A percentile compares a stretch with the other conserved stretches of the same genome.
phyloP scores from a whole-genome alignment of 2,329 filamentous ascomycete species.

The Sordariomycetes sp. region DNA sequence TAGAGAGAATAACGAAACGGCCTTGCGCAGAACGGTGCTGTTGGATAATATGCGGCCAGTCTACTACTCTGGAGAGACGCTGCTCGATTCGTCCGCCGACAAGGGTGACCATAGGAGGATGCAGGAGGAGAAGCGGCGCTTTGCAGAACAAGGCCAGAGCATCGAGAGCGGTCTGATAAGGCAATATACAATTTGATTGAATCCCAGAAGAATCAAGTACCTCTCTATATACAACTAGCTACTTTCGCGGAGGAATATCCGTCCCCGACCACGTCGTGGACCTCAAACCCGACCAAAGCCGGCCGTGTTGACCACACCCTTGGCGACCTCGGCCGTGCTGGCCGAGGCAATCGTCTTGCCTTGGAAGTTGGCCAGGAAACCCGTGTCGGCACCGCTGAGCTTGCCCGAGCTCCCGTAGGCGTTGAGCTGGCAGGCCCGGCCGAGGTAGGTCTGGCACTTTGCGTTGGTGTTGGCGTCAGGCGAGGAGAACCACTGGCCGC shows the following conservation, averaged over 20 bases:
- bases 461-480: constrained; percentile 12
- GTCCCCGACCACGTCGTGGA: background rate
- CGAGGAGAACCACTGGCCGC: constrained; percentile 8
- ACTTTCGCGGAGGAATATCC: background rate
- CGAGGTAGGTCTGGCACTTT: constrained; percentile 4
- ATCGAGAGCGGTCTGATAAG: no score
- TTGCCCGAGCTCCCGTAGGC: constrained; percentile 30
- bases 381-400: constrained; percentile 30
- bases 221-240: background rate
- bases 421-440: constrained; percentile 5
- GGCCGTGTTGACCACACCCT: constrained; percentile 27
- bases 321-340: constrained; percentile 19
- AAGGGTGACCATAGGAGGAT: background rate
- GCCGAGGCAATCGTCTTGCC: constrained; percentile 43
- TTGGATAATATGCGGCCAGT: background rate
- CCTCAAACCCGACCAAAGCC: constrained; percentile 27
- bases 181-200: no score
- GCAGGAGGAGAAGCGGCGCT: background rate
- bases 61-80: background rate
- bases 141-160: no score
- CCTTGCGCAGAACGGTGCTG: background rate
- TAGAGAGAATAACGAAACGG: background rate
- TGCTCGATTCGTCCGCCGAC: background rate
- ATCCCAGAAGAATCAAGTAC: no score
- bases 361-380: constrained; percentile 39